phyloP scores from a whole-genome alignment of 1,284 basidiomycete genomes.

The Boletus semigastroideus region DNA sequence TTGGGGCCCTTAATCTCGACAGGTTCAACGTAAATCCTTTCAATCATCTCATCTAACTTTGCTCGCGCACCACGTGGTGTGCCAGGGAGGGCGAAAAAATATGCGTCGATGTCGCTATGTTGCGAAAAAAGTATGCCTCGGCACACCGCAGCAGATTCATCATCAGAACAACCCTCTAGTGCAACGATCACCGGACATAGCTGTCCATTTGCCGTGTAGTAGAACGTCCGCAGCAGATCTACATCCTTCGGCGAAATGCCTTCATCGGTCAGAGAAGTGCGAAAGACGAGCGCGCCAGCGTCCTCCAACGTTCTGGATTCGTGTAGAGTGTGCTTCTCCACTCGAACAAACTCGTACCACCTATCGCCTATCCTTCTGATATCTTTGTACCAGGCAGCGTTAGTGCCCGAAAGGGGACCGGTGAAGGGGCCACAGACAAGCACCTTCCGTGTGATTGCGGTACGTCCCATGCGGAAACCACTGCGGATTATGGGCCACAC shows the following conservation, averaged over 20 bases:
- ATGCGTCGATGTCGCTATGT: neutral
- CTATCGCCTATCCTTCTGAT: neutral
- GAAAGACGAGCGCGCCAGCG: neutral
- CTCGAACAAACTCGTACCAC: neutral
- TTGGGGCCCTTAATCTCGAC: neutral
- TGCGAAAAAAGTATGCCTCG: neutral
- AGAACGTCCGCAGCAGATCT: neutral
- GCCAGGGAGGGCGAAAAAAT: neutral
- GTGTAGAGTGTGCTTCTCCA: neutral
- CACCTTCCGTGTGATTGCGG: neutral
- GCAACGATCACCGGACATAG: conserved; percentile 3
- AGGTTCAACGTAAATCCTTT: neutral
- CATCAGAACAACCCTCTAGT: neutral
- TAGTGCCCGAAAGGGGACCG: neutral
- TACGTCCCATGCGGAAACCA: neutral
- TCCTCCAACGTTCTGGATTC: neutral
- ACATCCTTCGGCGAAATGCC: neutral
- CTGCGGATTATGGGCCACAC: neutral
- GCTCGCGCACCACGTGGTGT: neutral
- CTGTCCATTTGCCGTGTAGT: neutral
- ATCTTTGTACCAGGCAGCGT: neutral
- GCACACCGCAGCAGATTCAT: neutral
- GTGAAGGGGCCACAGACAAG: neutral
- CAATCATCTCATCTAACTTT: neutral
- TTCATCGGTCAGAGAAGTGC: neutral